Base-by-base conservation (phyloP, 139 green algal genomes). In the Diplosphaera chodatii region DNA sequence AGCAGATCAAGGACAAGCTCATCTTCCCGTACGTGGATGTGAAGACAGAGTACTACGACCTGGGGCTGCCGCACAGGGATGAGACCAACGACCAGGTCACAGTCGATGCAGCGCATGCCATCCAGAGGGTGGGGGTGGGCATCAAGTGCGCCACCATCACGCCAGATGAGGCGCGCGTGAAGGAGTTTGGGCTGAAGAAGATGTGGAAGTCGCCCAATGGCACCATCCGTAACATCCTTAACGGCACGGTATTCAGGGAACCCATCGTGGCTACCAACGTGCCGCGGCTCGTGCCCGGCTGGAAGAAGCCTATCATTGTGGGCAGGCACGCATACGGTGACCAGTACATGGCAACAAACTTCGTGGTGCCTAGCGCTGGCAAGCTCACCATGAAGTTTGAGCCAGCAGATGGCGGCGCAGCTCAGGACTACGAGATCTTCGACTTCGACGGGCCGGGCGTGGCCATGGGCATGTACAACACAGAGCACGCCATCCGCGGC, bases 111-210 rank as follows among this genome's bases (percentile, higher is more conserved):
- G 92, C 92, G 2, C 64, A 96, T 27, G 92, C 92, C 31, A 92
- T 91, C 66, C 78, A 90, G 86, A 87, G 87, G 73, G 83, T 91
- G 76, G 90, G 90, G 28, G 93, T 98, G 66, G 94, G 94, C 70
- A 96, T 98, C 82, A 98, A 98, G 83, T 98, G 94, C 71, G 94
- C 94, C 8, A 98, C 94, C 55, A 98, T 98, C 86, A 98, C 94
- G 0, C 94, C 94, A 1, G 94, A 98, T 71, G 94, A 98, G 83
- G 91, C 84, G 1, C 84, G 94, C 31, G 94, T 98, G 21, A 84
- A 96, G 83, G 94, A 98, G 84, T 98, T 98, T 64, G 75, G 77
- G 13, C 90, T 98, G 25, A 98, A 98, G 80, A 91, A 91, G 82
- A 97, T 97, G 92, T 97, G 89, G 90, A 87, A 77, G 34, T 86